Base-by-base conservation (phyloP, 805 yeast species). In the Pichia pseudocactophila region DNA sequence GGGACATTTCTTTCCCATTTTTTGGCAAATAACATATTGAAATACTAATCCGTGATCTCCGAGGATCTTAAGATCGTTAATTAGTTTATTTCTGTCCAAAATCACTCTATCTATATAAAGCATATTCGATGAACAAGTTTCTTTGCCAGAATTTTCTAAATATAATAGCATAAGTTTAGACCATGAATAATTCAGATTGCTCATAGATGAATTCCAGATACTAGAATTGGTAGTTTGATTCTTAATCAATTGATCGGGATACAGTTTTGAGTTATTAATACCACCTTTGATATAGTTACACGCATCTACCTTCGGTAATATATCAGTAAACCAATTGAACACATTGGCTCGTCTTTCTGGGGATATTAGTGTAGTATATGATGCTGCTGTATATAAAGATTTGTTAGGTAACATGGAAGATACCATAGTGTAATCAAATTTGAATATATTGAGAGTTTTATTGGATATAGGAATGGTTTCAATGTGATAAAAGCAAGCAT, bases 401-500 rank as follows among this genome's bases (percentile, higher is more conserved):
- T 25, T 20, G 30, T 44, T 44, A 7, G 47, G 47, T 2, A 13
- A 15, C 2, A 30, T 13, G 0, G 43, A 30, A 8, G 33, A 30
- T 5, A 26, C 19, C 36, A 40, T 16, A 11, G 43, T 40, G 19
- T 40, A 34, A 25, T 36, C 41, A 27, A 44, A 44, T 28, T 33
- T 37, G 17, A 40, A 44, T 11, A 44, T 40, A 36, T 44, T 39
- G 3, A 43, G 30, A 13, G 10, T 17, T 15, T 34, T 9, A 18
- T 30, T 5, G 2, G 35, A 19, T 9, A 30, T 15, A 5, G 18
- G 20, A 20, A 38, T 10, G 6, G 20, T 16, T 15, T 30, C 16
- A 6, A 20, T 19, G 7, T 20, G 13, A 13, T 33, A n/a, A 4
- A 18, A 7, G 7, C 4, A 16, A 27, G 31, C 6, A 6, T 12